Evolutionary conservation across 768 basidiomycete species (phyloP).

Genomic region (Russula brevipes): DNA sequence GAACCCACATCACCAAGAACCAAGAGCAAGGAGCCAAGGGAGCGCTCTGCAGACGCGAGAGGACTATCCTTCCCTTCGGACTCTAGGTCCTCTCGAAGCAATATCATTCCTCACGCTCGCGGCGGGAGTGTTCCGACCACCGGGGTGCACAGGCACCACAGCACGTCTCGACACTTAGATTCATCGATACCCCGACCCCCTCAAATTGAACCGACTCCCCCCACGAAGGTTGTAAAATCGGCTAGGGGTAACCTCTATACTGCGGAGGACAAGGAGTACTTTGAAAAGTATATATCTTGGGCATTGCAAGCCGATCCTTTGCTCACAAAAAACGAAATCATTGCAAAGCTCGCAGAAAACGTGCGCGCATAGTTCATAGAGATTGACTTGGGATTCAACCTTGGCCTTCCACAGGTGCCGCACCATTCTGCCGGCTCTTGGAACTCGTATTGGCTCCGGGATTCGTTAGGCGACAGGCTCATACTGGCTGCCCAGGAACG

Average conservation of each 20-base stretch:
- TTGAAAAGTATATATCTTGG: constrained; percentile 63
- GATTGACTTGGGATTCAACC: not conserved
- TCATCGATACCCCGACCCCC: constrained; percentile 58
- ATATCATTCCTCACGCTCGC: not conserved
- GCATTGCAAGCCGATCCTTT: constrained; percentile 49
- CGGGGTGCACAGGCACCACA: not conserved
- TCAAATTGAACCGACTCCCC: constrained; percentile 65
- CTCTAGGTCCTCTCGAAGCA: not conserved
- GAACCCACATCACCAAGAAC: not conserved
- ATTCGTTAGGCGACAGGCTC: constrained; percentile 17
- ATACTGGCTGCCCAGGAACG: constrained; percentile 1
- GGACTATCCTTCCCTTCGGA: not conserved
- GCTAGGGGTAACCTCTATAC: constrained; percentile 59
- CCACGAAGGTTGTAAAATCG: constrained; percentile 41
- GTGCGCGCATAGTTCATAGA: constrained; percentile 31
- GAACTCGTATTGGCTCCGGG: constrained; percentile 13
- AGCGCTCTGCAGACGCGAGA: not conserved
- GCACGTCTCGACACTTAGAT: constrained; percentile 28
- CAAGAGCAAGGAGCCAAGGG: not conserved
- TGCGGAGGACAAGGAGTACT: constrained; percentile 58
- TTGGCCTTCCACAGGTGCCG: constrained; percentile 16
- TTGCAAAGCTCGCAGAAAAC: constrained; percentile 52
- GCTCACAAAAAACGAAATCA: constrained; percentile 50
- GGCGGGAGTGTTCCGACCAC: not conserved
- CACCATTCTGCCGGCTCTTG: constrained; percentile 21